These are phyloP conservation scores for Podospora pseudoanserina DNA, from an alignment of 495 filamentous ascomycete species.

Conservation along the genomic window DNA sequence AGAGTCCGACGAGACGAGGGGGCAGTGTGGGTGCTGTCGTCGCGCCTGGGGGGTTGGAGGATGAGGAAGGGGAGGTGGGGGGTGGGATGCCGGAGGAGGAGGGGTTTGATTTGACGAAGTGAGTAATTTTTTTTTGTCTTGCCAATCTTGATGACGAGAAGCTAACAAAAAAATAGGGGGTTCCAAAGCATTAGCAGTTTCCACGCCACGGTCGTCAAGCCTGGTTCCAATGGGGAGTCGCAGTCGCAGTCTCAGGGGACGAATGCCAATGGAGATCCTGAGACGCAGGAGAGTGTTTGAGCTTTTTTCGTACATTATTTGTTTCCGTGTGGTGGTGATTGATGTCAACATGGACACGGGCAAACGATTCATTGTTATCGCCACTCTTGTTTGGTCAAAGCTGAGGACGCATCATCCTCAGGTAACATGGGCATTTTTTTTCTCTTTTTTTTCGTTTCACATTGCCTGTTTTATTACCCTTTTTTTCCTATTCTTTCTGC, in stretches of 20 bases:
- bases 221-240: slow-evolving; percentile 18
- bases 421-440: too few species aligned
- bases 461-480: too few species aligned
- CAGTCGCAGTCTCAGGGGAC: neutral
- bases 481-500: too few species aligned
- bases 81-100: slow-evolving; percentile 29
- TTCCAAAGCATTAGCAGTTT: slow-evolving; percentile 43
- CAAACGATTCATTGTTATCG: neutral
- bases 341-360: neutral
- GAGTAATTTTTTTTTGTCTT: slow-evolving; percentile 1
- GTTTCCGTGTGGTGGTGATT: neutral
- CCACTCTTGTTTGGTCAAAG: too few species aligned
- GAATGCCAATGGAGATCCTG: neutral
- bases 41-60: slow-evolving; percentile 27
- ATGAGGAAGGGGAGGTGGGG: slow-evolving; percentile 12
- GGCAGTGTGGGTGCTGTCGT: slow-evolving; percentile 15
- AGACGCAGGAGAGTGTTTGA: neutral
- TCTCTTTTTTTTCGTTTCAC: too few species aligned
- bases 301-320: neutral
- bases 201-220: slow-evolving; percentile 22
- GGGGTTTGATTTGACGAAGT: slow-evolving; percentile 42
- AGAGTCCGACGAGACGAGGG: slow-evolving; percentile 11
- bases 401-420: too few species aligned
- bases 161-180: slow-evolving; percentile 27
- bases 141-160: neutral